These are phyloP conservation scores for Alternaria infectoria DNA, from an alignment of 2,329 filamentous ascomycete species.

Conservation along the genomic window DNA sequence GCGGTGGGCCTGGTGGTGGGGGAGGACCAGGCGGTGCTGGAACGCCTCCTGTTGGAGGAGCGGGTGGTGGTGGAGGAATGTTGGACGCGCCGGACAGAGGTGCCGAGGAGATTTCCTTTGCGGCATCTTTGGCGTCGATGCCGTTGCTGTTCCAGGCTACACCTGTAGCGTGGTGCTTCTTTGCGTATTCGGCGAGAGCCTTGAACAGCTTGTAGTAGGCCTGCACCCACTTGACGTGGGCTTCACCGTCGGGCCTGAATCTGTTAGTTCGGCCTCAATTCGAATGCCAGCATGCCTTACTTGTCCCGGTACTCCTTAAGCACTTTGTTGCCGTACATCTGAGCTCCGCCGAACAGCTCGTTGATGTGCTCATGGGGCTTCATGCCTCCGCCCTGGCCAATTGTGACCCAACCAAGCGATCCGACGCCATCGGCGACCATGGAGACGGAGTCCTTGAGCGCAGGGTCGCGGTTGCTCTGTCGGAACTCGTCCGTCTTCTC, in stretches of 20 bases:
- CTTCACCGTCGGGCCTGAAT: conserved; percentile 65
- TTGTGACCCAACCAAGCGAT: conserved; percentile 87
- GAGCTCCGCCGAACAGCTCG: conserved; percentile 80
- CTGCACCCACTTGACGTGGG: conserved; percentile 86
- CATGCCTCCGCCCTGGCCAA: conserved; percentile 61
- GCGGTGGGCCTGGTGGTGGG: conserved; percentile 60
- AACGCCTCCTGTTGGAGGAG: conserved; percentile 64
- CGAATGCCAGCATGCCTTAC: conserved; percentile 59
- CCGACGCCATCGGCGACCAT: conserved; percentile 90
- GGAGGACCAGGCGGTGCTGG: conserved; percentile 70
- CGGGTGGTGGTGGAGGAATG: conserved; percentile 69
- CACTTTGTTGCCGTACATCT: conserved; percentile 95
- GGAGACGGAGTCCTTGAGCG: conserved; percentile 80
- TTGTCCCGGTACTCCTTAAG: conserved; percentile 88
- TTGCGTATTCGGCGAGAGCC: conserved; percentile 81
- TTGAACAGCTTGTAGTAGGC: conserved; percentile 92
- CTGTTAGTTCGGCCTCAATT: conserved; percentile 12
- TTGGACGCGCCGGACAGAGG: conserved; percentile 59
- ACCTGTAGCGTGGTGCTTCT: conserved; percentile 79
- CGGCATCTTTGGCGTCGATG: conserved; percentile 72
- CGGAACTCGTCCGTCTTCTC: conserved; percentile 80
- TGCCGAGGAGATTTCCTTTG: conserved; percentile 63
- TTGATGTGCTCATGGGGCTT: conserved; percentile 86
- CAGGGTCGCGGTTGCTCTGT: conserved; percentile 78
- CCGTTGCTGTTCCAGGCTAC: conserved; percentile 86